Evolutionary conservation across 805 yeast species (phyloP).

Genomic region (Wickerhamiella allomyrinae): DNA sequence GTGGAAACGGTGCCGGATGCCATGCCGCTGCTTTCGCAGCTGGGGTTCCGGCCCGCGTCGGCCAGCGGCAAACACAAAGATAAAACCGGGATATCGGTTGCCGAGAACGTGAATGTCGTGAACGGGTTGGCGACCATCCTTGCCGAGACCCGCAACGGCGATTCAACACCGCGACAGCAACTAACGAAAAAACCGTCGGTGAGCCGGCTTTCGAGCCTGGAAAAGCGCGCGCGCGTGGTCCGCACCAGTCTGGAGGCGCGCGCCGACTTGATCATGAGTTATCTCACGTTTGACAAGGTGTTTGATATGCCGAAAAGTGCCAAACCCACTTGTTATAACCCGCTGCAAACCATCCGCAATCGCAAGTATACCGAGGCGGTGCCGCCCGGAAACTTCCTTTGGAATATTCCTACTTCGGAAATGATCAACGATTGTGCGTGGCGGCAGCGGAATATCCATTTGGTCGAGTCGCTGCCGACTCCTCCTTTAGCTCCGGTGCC

Average conservation of each 20-base stretch:
- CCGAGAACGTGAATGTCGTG: background rate
- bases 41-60: background rate
- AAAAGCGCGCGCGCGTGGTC: background rate
- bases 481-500: background rate
- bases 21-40: background rate
- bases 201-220: background rate
- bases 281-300: background rate
- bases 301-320: background rate
- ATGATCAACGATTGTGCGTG: conserved; percentile 17
- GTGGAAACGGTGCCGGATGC: background rate
- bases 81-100: background rate
- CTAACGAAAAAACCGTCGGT: background rate
- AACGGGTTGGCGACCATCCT: background rate
- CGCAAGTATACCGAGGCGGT: conserved; percentile 26
- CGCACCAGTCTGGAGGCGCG: background rate
- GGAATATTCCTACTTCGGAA: conserved; percentile 19
- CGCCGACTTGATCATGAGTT: background rate
- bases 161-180: background rate
- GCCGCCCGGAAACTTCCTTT: conserved; percentile 5
- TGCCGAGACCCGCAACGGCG: background rate
- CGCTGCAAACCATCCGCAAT: conserved; percentile 68
- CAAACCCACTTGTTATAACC: conserved; percentile 37
- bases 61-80: background rate
- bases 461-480: background rate
- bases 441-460: conserved; percentile 5